phyloP scores from a whole-genome alignment of 179 eudicot genomes.

The Silene coronaria region DNA sequence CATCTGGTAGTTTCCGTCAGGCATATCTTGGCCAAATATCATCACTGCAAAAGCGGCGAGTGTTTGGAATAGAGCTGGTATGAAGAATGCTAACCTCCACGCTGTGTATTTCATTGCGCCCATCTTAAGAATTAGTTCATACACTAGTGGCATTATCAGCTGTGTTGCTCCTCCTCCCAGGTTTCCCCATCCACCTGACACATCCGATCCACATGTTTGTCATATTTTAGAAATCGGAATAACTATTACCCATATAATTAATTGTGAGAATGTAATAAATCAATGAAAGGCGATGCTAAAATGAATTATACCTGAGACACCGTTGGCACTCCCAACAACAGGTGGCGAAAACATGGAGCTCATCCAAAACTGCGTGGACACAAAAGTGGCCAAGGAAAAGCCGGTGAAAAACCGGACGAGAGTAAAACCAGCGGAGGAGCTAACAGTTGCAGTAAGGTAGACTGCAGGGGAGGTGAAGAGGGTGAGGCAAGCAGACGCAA shows the following conservation, averaged over 20 bases:
- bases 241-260: too few species aligned
- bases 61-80: conserved; percentile 64
- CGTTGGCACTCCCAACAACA: conserved; percentile 73
- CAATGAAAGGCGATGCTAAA: neutral
- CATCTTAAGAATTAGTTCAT: conserved; percentile 28
- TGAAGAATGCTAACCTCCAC: conserved; percentile 72
- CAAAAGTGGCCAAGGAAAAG: conserved; percentile 82
- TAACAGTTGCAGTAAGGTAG: conserved; percentile 36
- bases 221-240: too few species aligned
- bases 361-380: conserved; percentile 90
- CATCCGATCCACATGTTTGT: conserved; percentile 30
- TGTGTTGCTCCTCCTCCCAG: conserved; percentile 94
- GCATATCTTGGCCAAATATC: conserved; percentile 66
- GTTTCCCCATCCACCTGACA: conserved; percentile 92
- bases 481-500: conserved; percentile 62
- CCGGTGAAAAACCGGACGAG: conserved; percentile 69
- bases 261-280: too few species aligned
- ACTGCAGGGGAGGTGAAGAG: conserved; percentile 70
- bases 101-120: conserved; percentile 57
- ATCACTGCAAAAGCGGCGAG: conserved; percentile 52
- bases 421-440: conserved; percentile 38
- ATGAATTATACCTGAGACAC: conserved; percentile 37
- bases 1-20: conserved; percentile 57
- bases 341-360: conserved; percentile 69
- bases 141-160: conserved; percentile 76